Conservation (phyloP, 164 flowering plant genomes). For the Platanus orientalis region DNA sequence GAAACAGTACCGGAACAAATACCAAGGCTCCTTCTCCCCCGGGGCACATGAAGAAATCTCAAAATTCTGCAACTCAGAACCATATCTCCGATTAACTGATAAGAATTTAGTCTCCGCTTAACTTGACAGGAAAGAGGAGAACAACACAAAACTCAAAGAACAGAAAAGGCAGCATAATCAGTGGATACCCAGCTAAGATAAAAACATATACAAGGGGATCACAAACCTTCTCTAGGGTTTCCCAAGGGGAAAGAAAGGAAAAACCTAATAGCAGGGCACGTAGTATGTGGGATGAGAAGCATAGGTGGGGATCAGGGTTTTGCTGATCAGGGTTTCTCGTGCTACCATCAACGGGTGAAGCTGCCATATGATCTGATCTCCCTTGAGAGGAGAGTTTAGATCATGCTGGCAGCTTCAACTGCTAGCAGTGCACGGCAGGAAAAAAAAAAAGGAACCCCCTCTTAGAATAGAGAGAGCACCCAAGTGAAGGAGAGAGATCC, state of each 20-base stretch:
- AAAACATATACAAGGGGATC: neutral
- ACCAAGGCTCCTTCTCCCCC: neutral
- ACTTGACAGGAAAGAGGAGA: neutral
- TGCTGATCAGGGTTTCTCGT: constrained; percentile 1
- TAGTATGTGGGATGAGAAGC: no score
- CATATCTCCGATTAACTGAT: constrained; percentile 1
- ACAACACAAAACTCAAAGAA: constrained; percentile 1
- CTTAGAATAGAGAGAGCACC: no score
- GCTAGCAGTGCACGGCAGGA: constrained; percentile 44
- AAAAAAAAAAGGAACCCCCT: no score
- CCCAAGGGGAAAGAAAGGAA: constrained; percentile 5
- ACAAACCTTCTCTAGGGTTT: constrained; percentile 20
- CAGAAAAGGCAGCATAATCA: neutral
- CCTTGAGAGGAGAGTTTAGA: constrained; percentile 43
- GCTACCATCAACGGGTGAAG: no score
- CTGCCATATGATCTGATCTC: constrained; percentile 71
- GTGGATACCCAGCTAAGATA: no score
- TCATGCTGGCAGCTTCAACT: constrained; percentile 96
- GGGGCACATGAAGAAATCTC: constrained; percentile 4
- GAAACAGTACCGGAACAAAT: neutral
- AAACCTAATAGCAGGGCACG: no score
- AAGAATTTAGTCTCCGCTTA: constrained; percentile 16
- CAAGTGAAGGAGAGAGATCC: no score
- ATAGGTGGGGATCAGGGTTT: neutral
- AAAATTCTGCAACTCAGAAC: constrained; percentile 13